Evolutionary conservation across 768 basidiomycete genomes (phyloP).

Genomic region (Trametes maxima): DNA sequence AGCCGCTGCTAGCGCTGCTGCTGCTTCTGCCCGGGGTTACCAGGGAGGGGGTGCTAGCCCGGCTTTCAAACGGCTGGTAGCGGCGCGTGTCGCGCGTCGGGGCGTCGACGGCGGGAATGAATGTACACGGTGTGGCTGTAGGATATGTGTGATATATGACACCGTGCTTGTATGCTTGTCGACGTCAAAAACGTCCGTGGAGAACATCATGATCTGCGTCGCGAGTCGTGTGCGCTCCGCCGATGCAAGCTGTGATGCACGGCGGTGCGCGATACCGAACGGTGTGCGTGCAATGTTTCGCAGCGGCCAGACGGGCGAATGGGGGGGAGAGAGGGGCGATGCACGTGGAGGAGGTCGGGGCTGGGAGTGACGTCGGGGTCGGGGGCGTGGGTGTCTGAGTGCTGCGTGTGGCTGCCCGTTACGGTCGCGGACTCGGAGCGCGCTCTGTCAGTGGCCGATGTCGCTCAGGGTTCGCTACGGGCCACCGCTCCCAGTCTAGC

Average conservation of each 20-base stretch:
- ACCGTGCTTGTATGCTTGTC: not conserved
- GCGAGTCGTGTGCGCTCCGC: too few species aligned
- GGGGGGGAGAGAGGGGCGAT: not conserved
- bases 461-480: not conserved
- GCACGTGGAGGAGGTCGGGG: not conserved
- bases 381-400: too few species aligned
- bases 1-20: constrained; percentile 13
- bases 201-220: too few species aligned
- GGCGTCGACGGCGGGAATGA: not conserved
- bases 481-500: not conserved
- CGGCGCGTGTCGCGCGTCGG: not conserved
- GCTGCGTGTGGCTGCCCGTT: too few species aligned
- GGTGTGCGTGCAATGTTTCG: too few species aligned
- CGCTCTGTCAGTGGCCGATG: not conserved
- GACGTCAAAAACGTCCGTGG: not conserved
- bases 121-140: constrained; percentile 7
- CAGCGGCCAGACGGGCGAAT: not conserved
- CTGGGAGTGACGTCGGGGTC: not conserved
- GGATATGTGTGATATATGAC: not conserved
- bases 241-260: not conserved
- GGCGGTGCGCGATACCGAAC: not conserved
- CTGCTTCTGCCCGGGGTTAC: not conserved
- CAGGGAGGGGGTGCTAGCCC: too few species aligned
- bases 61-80: not conserved
- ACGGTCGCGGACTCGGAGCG: too few species aligned